Evolutionary conservation across 805 yeast species (phyloP).

Genomic region (Komagataella pastoris): DNA sequence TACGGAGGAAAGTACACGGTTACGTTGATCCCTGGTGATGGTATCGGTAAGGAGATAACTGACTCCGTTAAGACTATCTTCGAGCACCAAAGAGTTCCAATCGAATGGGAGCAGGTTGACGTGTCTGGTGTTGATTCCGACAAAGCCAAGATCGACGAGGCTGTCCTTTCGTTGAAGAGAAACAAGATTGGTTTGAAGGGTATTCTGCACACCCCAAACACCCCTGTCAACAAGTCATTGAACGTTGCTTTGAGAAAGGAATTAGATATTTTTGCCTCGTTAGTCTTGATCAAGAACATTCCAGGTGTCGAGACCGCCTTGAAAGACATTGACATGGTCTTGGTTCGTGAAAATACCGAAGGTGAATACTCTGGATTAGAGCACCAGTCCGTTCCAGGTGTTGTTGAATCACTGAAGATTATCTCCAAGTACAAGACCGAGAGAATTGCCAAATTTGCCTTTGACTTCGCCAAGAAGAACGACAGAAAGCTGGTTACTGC

Average conservation of each 20-base stretch:
- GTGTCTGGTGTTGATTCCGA: constrained; percentile 40
- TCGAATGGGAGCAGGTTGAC: constrained; percentile 83
- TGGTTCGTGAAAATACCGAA: constrained; percentile 98
- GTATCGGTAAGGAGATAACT: constrained; percentile 93
- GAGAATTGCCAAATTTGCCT: constrained; percentile 95
- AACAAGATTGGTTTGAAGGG: constrained; percentile 97
- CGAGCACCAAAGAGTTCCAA: constrained; percentile 77
- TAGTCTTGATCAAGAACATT: constrained; percentile 85
- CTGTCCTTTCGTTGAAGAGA: constrained; percentile 84
- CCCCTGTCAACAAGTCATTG: constrained; percentile 66
- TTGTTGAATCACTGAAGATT: constrained; percentile 91
- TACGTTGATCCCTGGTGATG: constrained; percentile 95
- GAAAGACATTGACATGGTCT: constrained; percentile 79
- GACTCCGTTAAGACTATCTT: constrained; percentile 87
- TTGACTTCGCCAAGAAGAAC: constrained; percentile 88
- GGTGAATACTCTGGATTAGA: constrained; percentile 99
- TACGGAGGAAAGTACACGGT: constrained; percentile 93
- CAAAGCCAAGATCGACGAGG: constrained; percentile 53
- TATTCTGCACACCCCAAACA: constrained; percentile 82
- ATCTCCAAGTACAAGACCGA: constrained; percentile 91
- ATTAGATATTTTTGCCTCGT: constrained; percentile 88
- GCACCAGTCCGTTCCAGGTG: constrained; percentile 96
- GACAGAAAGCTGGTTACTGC: constrained; percentile 90
- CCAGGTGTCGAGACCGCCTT: constrained; percentile 90
- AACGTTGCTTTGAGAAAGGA: constrained; percentile 96